Conservation (phyloP, 78 protist genomes). For the Isochrysis galbana region DNA sequence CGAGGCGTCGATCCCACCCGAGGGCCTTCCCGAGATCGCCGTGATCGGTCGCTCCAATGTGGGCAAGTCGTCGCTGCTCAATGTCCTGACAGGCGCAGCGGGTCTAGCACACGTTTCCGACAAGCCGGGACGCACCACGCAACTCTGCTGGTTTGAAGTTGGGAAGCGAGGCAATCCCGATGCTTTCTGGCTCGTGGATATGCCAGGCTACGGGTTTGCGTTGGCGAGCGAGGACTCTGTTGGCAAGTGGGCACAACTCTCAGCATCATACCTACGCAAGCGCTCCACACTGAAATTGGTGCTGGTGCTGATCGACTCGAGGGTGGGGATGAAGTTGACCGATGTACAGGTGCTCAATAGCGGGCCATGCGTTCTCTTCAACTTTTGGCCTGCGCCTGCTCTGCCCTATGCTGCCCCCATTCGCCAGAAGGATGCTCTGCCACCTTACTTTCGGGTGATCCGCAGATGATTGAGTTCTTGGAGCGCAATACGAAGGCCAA, state of each 20-base stretch:
- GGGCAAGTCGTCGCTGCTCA: conserved; percentile 19
- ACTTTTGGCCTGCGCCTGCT: no score
- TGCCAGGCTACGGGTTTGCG: conserved; percentile 25
- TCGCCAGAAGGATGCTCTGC: no score
- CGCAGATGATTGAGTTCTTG: not conserved
- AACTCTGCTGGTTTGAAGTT: not conserved
- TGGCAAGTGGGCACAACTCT: not conserved
- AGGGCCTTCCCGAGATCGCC: conserved; percentile 8
- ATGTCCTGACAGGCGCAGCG: not conserved
- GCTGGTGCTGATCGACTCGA: not conserved
- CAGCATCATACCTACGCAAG: not conserved
- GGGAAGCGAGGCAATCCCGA: not conserved
- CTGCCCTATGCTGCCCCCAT: no score
- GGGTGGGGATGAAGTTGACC: not conserved
- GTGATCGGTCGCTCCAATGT: not conserved
- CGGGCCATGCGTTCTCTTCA: no score
- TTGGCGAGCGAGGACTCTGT: not conserved
- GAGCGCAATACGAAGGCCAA: not conserved
- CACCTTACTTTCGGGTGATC: no score
- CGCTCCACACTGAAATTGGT: not conserved
- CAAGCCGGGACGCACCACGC: conserved; percentile 1
- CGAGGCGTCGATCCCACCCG: not conserved
- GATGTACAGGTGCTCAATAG: not conserved
- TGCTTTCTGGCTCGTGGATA: not conserved
- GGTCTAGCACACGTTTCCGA: not conserved